Conservation (phyloP, 2,329 filamentous ascomycete species). For the Orbilia javanica region DNA sequence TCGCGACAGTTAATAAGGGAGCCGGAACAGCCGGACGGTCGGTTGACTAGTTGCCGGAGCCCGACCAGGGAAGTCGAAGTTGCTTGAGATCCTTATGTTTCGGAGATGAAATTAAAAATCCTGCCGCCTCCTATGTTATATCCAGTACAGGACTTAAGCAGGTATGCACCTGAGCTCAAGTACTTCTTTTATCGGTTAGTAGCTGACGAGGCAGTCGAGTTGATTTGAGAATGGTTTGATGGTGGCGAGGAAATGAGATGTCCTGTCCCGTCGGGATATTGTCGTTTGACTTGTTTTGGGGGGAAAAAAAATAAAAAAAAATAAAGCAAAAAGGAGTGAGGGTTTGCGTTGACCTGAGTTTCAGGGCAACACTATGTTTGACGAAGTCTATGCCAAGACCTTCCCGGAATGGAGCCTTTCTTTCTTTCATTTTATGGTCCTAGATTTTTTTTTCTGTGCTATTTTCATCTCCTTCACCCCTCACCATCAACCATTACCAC, state of each 20-base stretch:
- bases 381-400: not conserved
- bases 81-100: constrained; percentile 9
- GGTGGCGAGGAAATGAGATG: constrained; percentile 20
- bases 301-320: no score
- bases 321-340: no score
- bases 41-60: constrained; percentile 38
- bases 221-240: constrained; percentile 24
- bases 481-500: constrained; percentile 32
- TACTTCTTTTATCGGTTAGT: not conserved
- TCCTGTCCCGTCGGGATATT: no score
- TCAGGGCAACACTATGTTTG: constrained; percentile 3
- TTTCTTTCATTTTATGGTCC: not conserved
- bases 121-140: not conserved
- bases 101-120: not conserved
- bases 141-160: not conserved
- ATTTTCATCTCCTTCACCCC: constrained; percentile 43
- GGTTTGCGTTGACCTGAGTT: not conserved
- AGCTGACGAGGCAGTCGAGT: constrained; percentile 1
- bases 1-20: constrained; percentile 18
- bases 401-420: not conserved
- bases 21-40: constrained; percentile 32
- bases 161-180: not conserved
- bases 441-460: constrained; percentile 7
- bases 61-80: constrained; percentile 29
- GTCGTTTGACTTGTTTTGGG: constrained; percentile 1